A percentile compares a stretch with the other conserved stretches of the same genome.
These are phyloP conservation scores for Ceratocystis lukuohia DNA, from an alignment of 2,329 filamentous ascomycete species.

Conservation along the genomic window DNA sequence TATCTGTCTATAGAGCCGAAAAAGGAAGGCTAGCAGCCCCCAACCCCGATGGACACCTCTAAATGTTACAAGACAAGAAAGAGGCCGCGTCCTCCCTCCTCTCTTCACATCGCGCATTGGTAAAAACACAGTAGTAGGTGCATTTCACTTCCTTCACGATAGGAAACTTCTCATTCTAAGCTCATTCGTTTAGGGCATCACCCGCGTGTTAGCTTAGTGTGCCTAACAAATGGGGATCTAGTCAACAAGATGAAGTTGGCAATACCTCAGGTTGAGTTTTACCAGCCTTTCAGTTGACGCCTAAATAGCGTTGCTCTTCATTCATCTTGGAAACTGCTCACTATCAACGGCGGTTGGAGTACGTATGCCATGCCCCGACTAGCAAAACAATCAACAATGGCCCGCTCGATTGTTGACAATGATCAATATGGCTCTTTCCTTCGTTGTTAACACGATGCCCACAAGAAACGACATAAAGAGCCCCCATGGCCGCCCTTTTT, in stretches of 20 bases:
- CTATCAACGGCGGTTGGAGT: not conserved
- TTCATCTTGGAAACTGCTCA: not conserved
- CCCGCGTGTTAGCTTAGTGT: not conserved
- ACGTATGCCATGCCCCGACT: not conserved
- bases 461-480: constrained; percentile 10
- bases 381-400: not conserved
- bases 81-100: not conserved
- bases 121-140: not conserved
- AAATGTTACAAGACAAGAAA: not conserved
- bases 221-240: not conserved
- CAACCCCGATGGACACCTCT: not conserved
- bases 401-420: not conserved
- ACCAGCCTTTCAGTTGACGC: not conserved
- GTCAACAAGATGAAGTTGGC: not conserved
- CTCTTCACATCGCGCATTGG: not conserved
- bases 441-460: not conserved
- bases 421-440: not conserved
- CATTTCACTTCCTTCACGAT: not conserved
- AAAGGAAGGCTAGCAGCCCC: not conserved
- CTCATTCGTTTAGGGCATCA: not conserved
- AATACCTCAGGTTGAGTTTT: not conserved
- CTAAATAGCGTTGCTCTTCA: not conserved
- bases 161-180: not conserved
- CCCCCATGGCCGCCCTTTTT: not conserved
- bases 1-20: not conserved